A percentile compares a stretch with the other conserved stretches of the same genome.
Conservation (phyloP, 2,329 filamentous ascomycete species). For the Stenocarpella maydis region DNA sequence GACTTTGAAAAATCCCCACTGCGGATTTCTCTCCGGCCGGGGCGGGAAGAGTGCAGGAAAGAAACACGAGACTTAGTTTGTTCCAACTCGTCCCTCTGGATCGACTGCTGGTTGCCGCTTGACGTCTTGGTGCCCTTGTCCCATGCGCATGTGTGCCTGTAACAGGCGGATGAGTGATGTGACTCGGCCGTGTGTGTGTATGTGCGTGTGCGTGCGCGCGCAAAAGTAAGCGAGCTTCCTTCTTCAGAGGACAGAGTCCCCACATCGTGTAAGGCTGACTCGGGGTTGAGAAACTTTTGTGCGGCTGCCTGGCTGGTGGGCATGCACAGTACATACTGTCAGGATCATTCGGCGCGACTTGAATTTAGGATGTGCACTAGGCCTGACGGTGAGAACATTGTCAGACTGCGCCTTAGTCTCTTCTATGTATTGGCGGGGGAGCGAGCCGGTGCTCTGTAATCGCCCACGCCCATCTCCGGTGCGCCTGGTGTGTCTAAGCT, state of each 20-base stretch:
- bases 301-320: background rate
- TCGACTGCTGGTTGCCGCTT: background rate
- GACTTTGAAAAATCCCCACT: background rate
- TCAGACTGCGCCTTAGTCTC: background rate
- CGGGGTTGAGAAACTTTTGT: background rate
- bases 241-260: background rate
- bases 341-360: slow-evolving; percentile 5
- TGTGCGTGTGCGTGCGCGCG: too few relatives aligned
- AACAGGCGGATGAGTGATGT: background rate
- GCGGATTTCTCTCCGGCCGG: slow-evolving; percentile 21
- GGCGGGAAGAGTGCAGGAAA: background rate
- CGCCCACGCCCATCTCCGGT: background rate
- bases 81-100: background rate
- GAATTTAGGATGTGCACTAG: slow-evolving; percentile 10
- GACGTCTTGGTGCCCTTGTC: background rate
- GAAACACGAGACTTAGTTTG: background rate
- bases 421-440: background rate
- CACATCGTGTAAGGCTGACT: slow-evolving; percentile 13
- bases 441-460: background rate
- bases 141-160: background rate
- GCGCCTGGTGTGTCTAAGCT: background rate
- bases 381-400: background rate
- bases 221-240: background rate
- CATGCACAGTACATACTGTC: background rate
- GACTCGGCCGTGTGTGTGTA: background rate